phyloP scores from a whole-genome alignment of 352 stramenopile species.

The Plasmopara halstedii region DNA sequence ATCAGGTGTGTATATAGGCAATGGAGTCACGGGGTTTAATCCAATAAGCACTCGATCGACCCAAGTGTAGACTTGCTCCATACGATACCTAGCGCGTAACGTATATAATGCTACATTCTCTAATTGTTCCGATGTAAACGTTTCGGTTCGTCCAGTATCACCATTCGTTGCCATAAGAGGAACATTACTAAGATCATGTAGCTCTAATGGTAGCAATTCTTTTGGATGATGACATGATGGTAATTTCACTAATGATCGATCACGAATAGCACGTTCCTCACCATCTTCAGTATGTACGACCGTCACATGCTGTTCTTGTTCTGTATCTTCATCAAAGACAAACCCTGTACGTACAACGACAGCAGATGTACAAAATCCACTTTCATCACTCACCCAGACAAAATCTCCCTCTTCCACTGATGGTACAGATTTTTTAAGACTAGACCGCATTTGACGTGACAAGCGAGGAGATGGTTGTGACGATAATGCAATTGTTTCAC shows the following conservation, averaged over 20 bases:
- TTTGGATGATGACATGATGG: conserved; percentile 59
- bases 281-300: conserved; percentile 79
- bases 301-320: conserved; percentile 58
- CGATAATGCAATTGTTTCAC: conserved; percentile 4
- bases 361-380: conserved; percentile 40
- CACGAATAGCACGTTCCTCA: conserved; percentile 66
- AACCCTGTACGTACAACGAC: conserved; percentile 59
- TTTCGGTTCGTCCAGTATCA: conserved; percentile 48
- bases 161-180: conserved; percentile 59
- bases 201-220: conserved; percentile 36
- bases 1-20: conserved; percentile 80
- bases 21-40: conserved; percentile 55
- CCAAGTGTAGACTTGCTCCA: conserved; percentile 82
- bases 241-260: conserved; percentile 47
- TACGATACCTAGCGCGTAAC: conserved; percentile 60
- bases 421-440: conserved; percentile 6
- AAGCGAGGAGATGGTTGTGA: conserved; percentile 5
- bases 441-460: neutral
- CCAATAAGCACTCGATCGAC: conserved; percentile 68
- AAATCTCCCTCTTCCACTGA: conserved; percentile 57
- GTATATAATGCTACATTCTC: conserved; percentile 74
- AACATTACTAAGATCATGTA: conserved; percentile 64
- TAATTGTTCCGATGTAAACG: conserved; percentile 51
- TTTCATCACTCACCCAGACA: conserved; percentile 57
- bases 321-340: conserved; percentile 45